These are phyloP conservation scores for Lichtheimia ornata DNA, from an alignment of 371 early-diverging fungal genomes.

Conservation along the genomic window DNA sequence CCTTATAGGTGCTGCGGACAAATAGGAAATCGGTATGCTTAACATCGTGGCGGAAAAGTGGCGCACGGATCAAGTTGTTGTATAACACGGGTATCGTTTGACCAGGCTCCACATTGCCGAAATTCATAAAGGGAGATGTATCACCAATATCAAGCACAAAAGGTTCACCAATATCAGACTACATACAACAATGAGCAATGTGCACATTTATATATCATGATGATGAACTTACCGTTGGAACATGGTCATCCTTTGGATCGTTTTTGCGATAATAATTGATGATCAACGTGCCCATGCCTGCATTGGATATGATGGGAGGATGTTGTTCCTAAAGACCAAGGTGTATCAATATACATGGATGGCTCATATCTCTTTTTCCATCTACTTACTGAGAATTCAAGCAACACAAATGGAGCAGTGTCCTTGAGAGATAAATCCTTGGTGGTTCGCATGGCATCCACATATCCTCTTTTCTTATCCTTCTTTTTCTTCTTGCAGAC, in stretches of 20 bases:
- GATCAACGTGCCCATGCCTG: constrained; percentile 97
- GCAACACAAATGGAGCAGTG: constrained; percentile 78
- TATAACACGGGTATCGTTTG: constrained; percentile 85
- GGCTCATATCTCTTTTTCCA: too few species aligned
- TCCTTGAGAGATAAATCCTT: constrained; percentile 94
- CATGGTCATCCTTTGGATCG: constrained; percentile 77
- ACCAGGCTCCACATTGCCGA: constrained; percentile 95
- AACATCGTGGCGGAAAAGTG: constrained; percentile 86
- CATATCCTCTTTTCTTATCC: constrained; percentile 69
- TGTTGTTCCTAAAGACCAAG: constrained; percentile 80
- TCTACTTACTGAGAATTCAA: constrained; percentile 88
- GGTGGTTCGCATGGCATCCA: constrained; percentile 80
- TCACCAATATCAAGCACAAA: constrained; percentile 93
- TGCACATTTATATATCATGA: background rate
- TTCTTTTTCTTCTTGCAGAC: constrained; percentile 77
- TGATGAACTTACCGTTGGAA: constrained; percentile 61
- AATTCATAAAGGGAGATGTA: constrained; percentile 96
- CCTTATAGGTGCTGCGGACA: constrained; percentile 75
- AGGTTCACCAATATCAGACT: constrained; percentile 82
- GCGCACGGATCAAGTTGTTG: constrained; percentile 98
- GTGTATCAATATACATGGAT: too few species aligned
- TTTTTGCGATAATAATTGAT: constrained; percentile 97
- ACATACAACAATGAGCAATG: background rate
- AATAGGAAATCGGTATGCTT: constrained; percentile 85
- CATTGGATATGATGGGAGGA: constrained; percentile 94